Percentiles rank a stretch among this genome's conserved stretches.
phyloP scores from a whole-genome alignment of 306 rosid species.

The Glycine tomentella region DNA sequence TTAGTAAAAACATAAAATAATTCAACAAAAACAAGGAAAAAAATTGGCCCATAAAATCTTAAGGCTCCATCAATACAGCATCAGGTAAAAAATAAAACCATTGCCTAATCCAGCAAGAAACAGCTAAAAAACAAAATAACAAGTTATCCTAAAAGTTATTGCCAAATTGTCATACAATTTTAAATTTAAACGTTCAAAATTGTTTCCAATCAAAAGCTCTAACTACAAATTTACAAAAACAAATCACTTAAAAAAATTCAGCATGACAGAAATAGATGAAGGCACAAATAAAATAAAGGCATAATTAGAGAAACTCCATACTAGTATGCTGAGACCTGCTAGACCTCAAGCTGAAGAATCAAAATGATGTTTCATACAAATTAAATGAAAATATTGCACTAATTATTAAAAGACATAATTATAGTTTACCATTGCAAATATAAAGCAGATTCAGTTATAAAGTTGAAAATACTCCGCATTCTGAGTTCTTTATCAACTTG shows the following conservation, averaged over 20 bases:
- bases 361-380: neutral
- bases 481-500: conserved; percentile 26
- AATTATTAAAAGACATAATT: neutral
- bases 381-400: neutral
- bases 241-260: neutral
- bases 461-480: neutral
- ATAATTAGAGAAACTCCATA: too few species aligned
- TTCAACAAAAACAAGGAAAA: neutral
- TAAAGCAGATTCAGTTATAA: neutral
- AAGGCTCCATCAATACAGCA: too few species aligned
- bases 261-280: conserved; percentile 18
- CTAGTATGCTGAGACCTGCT: too few species aligned
- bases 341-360: conserved; percentile 10
- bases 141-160: neutral
- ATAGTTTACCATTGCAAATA: neutral
- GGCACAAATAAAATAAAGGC: neutral
- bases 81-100: conserved; percentile 3
- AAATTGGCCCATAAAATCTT: too few species aligned
- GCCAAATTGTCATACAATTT: neutral
- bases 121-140: too few species aligned
- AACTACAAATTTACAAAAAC: neutral
- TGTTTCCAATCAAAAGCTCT: conserved; percentile 12
- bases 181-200: neutral
- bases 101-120: conserved; percentile 7
- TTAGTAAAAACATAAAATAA: conserved; percentile 22